Percentiles rank a stretch among this genome's conserved stretches.
Conservation (phyloP, 176 grass and related monocot genomes). For the Sorghum bicolor region DNA sequence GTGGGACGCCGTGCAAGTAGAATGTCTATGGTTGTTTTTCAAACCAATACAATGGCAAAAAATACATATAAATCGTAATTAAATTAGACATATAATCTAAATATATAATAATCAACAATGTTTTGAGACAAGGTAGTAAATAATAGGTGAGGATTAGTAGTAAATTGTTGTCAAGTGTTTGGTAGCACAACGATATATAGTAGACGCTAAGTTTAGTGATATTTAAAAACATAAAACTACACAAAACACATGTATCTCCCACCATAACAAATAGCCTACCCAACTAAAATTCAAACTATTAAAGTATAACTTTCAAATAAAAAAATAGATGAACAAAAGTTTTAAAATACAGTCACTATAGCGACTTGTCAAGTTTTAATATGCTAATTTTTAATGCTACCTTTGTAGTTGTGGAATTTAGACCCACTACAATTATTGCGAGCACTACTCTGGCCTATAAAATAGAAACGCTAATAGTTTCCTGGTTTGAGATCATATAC, state of each 20-base stretch:
- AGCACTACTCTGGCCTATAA: no score
- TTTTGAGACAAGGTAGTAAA: not conserved
- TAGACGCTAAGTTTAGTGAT: not conserved
- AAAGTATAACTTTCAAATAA: not conserved
- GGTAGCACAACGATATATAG: not conserved
- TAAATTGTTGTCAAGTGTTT: not conserved
- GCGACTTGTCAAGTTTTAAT: not conserved
- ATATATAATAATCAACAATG: not conserved
- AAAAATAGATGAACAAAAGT: not conserved
- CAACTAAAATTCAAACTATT: not conserved
- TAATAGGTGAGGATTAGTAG: not conserved
- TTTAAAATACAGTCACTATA: not conserved
- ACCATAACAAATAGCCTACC: not conserved
- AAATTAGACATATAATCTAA: not conserved
- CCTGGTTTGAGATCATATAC: not conserved
- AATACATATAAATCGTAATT: not conserved
- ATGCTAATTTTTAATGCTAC: not conserved
- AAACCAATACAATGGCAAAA: not conserved
- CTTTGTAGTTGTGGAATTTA: not conserved
- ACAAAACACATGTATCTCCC: not conserved
- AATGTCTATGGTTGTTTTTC: not conserved
- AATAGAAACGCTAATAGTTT: not conserved
- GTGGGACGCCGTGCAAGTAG: not conserved
- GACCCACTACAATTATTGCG: not conserved
- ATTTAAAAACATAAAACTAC: not conserved